Percentiles rank a stretch among this genome's conserved stretches.
Evolutionary conservation across 2,329 filamentous ascomycete species (phyloP).

Genomic region (Blumeria graminis): DNA sequence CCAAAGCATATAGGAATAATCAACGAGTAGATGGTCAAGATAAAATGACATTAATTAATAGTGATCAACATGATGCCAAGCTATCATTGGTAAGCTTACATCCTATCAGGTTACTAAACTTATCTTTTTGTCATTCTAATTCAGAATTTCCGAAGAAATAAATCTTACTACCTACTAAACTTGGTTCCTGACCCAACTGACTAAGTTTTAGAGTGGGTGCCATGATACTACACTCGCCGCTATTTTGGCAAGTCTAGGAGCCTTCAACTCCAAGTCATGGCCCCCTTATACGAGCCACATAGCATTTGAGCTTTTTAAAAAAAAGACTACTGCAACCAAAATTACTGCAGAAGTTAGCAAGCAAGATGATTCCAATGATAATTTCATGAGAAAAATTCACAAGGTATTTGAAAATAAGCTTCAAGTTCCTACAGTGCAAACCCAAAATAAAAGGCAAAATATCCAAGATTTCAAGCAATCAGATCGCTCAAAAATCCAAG

Average conservation of each 20-base stretch:
- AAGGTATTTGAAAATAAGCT: constrained; percentile 9
- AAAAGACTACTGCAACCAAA: constrained; percentile 15
- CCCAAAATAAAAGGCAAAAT: constrained; percentile 32
- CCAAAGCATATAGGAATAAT: constrained; percentile 29
- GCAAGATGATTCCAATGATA: constrained; percentile 10
- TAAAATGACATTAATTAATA: constrained; percentile 15
- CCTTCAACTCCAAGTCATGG: constrained; percentile 52
- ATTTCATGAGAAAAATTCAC: constrained; percentile 8
- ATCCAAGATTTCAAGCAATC: constrained; percentile 27
- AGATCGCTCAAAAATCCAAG: constrained; percentile 37
- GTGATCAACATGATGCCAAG: constrained; percentile 30
- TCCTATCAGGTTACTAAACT: not conserved
- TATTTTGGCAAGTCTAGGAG: constrained; percentile 53
- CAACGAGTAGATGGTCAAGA: constrained; percentile 15
- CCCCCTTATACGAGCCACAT: constrained; percentile 85
- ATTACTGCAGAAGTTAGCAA: constrained; percentile 3
- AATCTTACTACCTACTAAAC: not conserved
- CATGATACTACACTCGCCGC: constrained; percentile 85
- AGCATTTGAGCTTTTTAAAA: constrained; percentile 69
- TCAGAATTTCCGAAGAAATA: not conserved
- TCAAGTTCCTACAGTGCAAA: constrained; percentile 9
- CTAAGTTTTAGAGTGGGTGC: constrained; percentile 35
- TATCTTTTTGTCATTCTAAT: not conserved
- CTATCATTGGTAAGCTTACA: constrained; percentile 31
- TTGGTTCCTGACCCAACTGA: not conserved